Conservation (phyloP, 352 stramenopile species). For the Phytophthora tubulina region DNA sequence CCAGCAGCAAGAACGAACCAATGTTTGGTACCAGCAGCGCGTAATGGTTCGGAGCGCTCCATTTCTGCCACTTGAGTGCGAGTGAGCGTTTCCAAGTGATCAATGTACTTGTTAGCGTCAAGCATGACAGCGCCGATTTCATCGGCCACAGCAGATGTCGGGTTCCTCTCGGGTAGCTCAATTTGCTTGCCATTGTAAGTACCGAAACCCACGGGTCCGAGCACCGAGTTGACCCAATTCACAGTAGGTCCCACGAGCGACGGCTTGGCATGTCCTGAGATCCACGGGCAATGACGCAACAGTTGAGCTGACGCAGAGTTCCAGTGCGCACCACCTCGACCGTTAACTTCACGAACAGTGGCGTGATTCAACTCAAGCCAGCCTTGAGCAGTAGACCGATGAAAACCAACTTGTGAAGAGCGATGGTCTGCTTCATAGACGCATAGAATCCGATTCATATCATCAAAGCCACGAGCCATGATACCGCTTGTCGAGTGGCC, state of each 20-base stretch:
- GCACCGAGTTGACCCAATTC: slow-evolving; percentile 54
- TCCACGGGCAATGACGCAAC: slow-evolving; percentile 63
- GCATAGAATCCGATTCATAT: slow-evolving; percentile 73
- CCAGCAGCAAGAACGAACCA: slow-evolving; percentile 51
- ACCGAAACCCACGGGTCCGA: slow-evolving; percentile 57
- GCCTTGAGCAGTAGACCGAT: slow-evolving; percentile 23
- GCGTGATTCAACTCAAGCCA: slow-evolving; percentile 56
- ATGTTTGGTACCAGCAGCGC: slow-evolving; percentile 45
- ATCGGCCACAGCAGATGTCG: slow-evolving; percentile 18
- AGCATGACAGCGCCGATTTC: slow-evolving; percentile 62
- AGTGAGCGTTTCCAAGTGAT: slow-evolving; percentile 54
- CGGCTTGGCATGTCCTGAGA: slow-evolving; percentile 45
- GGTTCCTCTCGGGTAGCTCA: slow-evolving; percentile 38
- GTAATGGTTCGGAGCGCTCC: slow-evolving; percentile 23
- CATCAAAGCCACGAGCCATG: slow-evolving; percentile 78
- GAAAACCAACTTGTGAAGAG: slow-evolving; percentile 28
- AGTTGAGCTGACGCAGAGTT: slow-evolving; percentile 63
- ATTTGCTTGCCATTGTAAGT: slow-evolving; percentile 54
- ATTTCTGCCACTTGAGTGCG: slow-evolving; percentile 51
- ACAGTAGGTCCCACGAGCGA: slow-evolving; percentile 50
- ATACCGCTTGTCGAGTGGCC: slow-evolving; percentile 64
- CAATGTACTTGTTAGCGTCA: slow-evolving; percentile 50
- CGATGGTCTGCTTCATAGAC: slow-evolving; percentile 48
- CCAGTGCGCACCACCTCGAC: slow-evolving; percentile 58
- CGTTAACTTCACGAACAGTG: slow-evolving; percentile 43